These are phyloP conservation scores for Alternaria arborescens DNA, from an alignment of 2,329 filamentous ascomycete genomes.

Conservation along the genomic window DNA sequence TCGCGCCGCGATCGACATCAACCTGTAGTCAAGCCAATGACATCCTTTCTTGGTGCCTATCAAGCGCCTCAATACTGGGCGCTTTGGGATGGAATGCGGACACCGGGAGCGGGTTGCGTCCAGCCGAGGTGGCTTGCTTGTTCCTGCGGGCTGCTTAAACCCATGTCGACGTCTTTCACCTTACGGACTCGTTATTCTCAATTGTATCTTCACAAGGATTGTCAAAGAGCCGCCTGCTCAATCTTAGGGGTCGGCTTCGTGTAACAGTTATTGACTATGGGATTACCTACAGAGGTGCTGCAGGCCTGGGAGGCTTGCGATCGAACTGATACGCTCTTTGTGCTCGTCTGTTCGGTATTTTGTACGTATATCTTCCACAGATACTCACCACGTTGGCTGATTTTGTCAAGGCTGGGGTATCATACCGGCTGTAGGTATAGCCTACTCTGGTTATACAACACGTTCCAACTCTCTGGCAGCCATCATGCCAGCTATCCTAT, in stretches of 20 bases:
- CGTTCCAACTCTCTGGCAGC: conserved; percentile 59
- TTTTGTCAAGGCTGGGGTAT: conserved; percentile 56
- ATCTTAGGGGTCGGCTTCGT: background rate
- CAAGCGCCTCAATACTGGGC: conserved; percentile 33
- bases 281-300: conserved; percentile 38
- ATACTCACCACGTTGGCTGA: conserved; percentile 4
- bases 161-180: background rate
- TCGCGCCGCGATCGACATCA: background rate
- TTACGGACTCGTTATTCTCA: background rate
- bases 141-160: conserved; percentile 20
- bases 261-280: conserved; percentile 22
- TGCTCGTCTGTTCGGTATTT: conserved; percentile 61
- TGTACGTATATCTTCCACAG: conserved; percentile 36
- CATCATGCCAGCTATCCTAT: conserved; percentile 58
- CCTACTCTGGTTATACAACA: conserved; percentile 61
- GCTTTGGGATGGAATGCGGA: conserved; percentile 13
- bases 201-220: background rate
- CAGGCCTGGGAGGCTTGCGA: conserved; percentile 62
- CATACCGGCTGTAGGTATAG: conserved; percentile 61
- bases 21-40: conserved; percentile 18
- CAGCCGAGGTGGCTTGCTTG: conserved; percentile 19
- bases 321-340: conserved; percentile 62
- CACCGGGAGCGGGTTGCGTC: conserved; percentile 10
- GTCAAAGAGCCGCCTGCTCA: background rate
- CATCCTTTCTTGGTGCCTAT: conserved; percentile 24